Evolutionary conservation across 768 basidiomycete species (phyloP).

Genomic region (Calocera viscosa): DNA sequence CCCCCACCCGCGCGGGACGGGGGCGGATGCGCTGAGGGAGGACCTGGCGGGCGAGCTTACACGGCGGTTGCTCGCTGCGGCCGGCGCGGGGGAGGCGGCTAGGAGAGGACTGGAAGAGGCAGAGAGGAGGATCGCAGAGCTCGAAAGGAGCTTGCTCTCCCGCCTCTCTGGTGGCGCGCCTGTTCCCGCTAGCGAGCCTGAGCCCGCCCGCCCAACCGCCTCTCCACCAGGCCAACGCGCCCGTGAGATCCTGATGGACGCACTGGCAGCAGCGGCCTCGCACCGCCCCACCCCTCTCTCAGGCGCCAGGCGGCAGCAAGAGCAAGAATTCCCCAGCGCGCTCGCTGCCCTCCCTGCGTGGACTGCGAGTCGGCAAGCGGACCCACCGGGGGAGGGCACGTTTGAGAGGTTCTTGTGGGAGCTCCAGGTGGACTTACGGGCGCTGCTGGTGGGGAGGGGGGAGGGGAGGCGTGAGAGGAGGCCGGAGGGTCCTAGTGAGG

Average conservation of each 20-base stretch:
- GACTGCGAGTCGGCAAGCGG: background rate
- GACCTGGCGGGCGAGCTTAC: background rate
- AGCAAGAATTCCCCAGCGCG: conserved; percentile 1
- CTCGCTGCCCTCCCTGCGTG: background rate
- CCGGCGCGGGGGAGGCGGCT: conserved; percentile 7
- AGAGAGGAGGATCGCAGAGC: background rate
- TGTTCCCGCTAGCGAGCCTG: background rate
- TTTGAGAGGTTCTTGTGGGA: conserved; percentile 75
- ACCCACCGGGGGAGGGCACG: conserved; percentile 8
- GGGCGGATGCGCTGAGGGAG: background rate
- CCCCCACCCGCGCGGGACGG: background rate
- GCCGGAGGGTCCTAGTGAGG: background rate
- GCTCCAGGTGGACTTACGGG: conserved; percentile 58
- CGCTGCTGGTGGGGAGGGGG: conserved; percentile 37
- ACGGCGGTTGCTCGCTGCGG: background rate
- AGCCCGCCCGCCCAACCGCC: background rate
- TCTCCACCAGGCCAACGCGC: conserved; percentile 6
- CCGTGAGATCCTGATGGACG: conserved; percentile 20
- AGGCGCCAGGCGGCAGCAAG: background rate
- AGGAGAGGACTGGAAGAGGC: background rate
- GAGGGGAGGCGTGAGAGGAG: background rate
- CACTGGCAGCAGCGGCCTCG: conserved; percentile 14
- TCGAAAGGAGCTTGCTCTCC: background rate
- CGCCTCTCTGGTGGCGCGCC: background rate
- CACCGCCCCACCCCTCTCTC: background rate